These are phyloP conservation scores for Capsella bursapastoris DNA, from an alignment of 345 rosid species.

Conservation along the genomic window DNA sequence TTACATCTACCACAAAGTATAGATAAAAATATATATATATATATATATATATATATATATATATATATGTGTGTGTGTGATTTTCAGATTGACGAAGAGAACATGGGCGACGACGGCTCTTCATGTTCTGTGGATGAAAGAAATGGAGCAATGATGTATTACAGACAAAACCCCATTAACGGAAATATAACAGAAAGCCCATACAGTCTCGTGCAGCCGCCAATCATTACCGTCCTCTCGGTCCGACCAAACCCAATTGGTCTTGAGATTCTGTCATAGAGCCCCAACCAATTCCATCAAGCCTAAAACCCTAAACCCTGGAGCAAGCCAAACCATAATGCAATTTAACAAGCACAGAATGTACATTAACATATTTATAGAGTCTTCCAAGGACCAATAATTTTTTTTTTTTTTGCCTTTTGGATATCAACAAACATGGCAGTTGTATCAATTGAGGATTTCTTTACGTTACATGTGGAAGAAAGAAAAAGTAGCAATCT, in stretches of 20 bases:
- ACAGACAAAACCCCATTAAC: slow-evolving; percentile 43
- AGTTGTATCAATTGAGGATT: slow-evolving; percentile 19
- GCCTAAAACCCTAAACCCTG: slow-evolving; percentile 32
- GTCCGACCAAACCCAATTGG: slow-evolving; percentile 21
- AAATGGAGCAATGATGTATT: slow-evolving; percentile 43
- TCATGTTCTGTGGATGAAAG: slow-evolving; percentile 46
- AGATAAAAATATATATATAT: no score
- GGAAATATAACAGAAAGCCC: slow-evolving; percentile 42
- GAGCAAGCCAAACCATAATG: slow-evolving; percentile 4
- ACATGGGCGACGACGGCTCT: slow-evolving; percentile 43
- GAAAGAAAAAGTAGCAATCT: slow-evolving; percentile 12
- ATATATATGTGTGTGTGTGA: no score
- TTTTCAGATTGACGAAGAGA: slow-evolving; percentile 33
- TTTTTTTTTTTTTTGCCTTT: neutral
- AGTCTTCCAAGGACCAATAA: neutral
- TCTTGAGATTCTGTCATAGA: neutral
- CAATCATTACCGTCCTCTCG: slow-evolving; percentile 27
- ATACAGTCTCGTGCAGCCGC: slow-evolving; percentile 47
- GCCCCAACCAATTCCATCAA: slow-evolving; percentile 20
- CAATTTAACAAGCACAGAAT: slow-evolving; percentile 8
- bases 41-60: no score
- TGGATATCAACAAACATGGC: slow-evolving; percentile 32
- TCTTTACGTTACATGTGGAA: slow-evolving; percentile 35
- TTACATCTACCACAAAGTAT: slow-evolving; percentile 29
- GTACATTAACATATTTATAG: slow-evolving; percentile 18